A percentile compares a stretch with the other conserved stretches of the same genome.
phyloP scores from a whole-genome alignment of 495 filamentous ascomycete genomes.

The Neurospora sp. region DNA sequence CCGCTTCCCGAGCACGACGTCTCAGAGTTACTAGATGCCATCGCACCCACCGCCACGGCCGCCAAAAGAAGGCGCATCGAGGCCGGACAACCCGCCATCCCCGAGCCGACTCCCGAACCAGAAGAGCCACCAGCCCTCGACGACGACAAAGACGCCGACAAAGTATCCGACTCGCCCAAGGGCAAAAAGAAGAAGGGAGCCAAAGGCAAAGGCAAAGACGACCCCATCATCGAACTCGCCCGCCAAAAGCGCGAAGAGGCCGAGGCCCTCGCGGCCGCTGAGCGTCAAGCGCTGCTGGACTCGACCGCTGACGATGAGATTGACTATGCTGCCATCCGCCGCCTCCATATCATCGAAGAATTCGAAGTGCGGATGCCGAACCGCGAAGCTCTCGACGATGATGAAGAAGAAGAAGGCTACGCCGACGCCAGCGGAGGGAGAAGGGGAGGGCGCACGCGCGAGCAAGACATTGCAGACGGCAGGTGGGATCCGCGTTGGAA shows the following conservation, averaged over 20 bases:
- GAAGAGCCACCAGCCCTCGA: constrained; percentile 1
- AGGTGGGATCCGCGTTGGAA: constrained; percentile 93
- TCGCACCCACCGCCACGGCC: constrained; percentile 62
- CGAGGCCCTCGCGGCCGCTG: constrained; percentile 48
- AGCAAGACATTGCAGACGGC: constrained; percentile 38
- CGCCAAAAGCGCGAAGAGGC: constrained; percentile 59
- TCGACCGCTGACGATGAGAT: constrained; percentile 44
- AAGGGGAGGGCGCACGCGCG: constrained; percentile 27
- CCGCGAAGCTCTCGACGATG: neutral
- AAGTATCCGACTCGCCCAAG: constrained; percentile 7
- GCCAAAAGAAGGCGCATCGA: constrained; percentile 60
- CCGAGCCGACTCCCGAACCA: constrained; percentile 12
- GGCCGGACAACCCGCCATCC: constrained; percentile 29
- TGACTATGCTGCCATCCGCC: constrained; percentile 60
- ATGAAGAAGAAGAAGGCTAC: neutral
- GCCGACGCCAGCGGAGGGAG: neutral
- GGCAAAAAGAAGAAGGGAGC: constrained; percentile 6
- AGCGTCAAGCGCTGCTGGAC: constrained; percentile 42
- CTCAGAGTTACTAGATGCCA: constrained; percentile 46
- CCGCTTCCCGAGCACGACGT: constrained; percentile 28
- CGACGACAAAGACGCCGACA: constrained; percentile 2
- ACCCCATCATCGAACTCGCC: constrained; percentile 56
- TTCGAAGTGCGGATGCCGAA: constrained; percentile 50
- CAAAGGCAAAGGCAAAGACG: constrained; percentile 45
- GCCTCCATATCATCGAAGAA: constrained; percentile 69